Conservation (phyloP, 2,329 filamentous ascomycete genomes). For the Didymella glomerata region DNA sequence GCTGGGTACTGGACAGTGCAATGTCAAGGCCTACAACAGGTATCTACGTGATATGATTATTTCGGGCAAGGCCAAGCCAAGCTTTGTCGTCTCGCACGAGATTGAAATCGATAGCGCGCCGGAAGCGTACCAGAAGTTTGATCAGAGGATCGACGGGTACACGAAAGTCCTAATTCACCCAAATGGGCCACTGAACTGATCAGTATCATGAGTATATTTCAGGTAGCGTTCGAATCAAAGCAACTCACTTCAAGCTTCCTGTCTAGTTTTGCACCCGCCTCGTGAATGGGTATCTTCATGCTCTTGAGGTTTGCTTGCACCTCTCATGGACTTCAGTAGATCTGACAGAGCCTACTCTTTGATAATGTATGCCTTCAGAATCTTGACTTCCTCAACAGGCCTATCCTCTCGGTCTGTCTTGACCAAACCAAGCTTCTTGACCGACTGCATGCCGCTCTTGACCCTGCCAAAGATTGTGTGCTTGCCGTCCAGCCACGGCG, state of each 20-base stretch:
- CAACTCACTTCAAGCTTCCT: slow-evolving; percentile 6
- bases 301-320: neutral
- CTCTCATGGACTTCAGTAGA: neutral
- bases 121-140: slow-evolving; percentile 70
- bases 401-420: slow-evolving; percentile 83
- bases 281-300: neutral
- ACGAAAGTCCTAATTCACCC: slow-evolving; percentile 74
- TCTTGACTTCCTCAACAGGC: slow-evolving; percentile 82
- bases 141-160: slow-evolving; percentile 71
- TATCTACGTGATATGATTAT: slow-evolving; percentile 73
- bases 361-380: slow-evolving; percentile 75
- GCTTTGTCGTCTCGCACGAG: slow-evolving; percentile 72
- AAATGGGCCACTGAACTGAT: slow-evolving; percentile 55
- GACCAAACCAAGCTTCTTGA: slow-evolving; percentile 87
- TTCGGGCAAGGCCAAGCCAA: slow-evolving; percentile 69
- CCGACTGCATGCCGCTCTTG: slow-evolving; percentile 80
- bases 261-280: neutral
- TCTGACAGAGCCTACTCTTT: slow-evolving; percentile 59
- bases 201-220: slow-evolving; percentile 17
- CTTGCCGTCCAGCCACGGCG: slow-evolving; percentile 96
- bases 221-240: neutral
- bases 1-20: slow-evolving; percentile 70
- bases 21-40: slow-evolving; percentile 73
- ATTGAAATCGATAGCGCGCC: slow-evolving; percentile 69
- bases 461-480: slow-evolving; percentile 97